Conservation (phyloP, 768 basidiomycete species). For the Pulveroboletus sp. region DNA sequence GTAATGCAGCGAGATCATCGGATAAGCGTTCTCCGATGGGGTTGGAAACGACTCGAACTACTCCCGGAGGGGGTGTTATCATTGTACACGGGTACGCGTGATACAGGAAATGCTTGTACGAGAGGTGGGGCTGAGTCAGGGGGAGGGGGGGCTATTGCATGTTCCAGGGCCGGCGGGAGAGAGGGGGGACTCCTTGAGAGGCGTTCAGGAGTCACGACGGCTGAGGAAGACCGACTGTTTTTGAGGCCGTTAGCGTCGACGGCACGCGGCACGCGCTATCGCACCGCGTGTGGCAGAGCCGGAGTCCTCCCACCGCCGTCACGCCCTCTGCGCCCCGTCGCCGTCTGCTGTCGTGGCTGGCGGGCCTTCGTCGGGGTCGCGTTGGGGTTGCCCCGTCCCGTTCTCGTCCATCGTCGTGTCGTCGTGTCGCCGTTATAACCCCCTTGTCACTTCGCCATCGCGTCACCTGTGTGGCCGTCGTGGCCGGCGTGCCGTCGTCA, state of each 20-base stretch:
- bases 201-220: slow-evolving; percentile 26
- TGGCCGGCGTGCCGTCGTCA: no score
- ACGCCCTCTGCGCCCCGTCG: no score
- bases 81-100: slow-evolving; percentile 20
- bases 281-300: slow-evolving; percentile 53
- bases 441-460: no score
- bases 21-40: slow-evolving; percentile 43
- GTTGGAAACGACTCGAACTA: slow-evolving; percentile 42
- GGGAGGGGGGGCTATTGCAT: slow-evolving; percentile 38
- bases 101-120: slow-evolving; percentile 41
- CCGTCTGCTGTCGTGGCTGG: no score
- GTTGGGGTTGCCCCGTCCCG: no score
- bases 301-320: slow-evolving; percentile 59
- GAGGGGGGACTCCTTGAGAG: slow-evolving; percentile 24
- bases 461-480: no score
- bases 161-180: slow-evolving; percentile 45
- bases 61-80: slow-evolving; percentile 32
- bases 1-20: slow-evolving; percentile 31
- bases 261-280: slow-evolving; percentile 45
- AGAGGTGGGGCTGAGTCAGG: slow-evolving; percentile 56
- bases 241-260: slow-evolving; percentile 26
- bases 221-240: slow-evolving; percentile 24
- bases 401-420: no score
- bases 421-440: no score
- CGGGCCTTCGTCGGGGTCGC: no score